Conservation (phyloP, 768 basidiomycete genomes). For the Lanmaoa pseudosensibilis region DNA sequence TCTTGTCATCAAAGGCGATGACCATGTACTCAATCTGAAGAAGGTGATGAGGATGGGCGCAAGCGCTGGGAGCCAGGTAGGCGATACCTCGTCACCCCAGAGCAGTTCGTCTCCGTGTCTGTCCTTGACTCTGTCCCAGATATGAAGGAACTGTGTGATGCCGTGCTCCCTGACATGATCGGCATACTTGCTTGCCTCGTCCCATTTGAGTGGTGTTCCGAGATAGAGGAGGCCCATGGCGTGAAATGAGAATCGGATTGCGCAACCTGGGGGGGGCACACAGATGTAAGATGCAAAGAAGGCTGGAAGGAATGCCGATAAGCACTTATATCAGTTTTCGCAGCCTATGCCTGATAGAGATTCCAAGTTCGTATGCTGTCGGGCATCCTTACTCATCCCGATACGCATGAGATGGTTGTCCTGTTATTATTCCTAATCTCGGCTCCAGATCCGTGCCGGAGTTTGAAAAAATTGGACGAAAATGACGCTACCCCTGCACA, state of each 20-base stretch:
- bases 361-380: neutral
- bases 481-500: no score
- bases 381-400: conserved; percentile 15
- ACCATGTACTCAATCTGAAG: conserved; percentile 94
- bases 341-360: neutral
- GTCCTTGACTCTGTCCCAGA: conserved; percentile 91
- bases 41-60: conserved; percentile 9
- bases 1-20: conserved; percentile 73
- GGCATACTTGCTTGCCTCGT: conserved; percentile 81
- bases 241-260: conserved; percentile 12
- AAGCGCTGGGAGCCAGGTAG: conserved; percentile 1
- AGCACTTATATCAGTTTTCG: conserved; percentile 3
- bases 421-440: no score
- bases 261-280: conserved; percentile 1
- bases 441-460: no score
- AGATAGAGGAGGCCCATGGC: conserved; percentile 90
- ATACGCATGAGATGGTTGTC: no score
- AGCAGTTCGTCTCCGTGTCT: conserved; percentile 87
- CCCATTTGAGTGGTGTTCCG: conserved; percentile 92
- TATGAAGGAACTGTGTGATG: conserved; percentile 91
- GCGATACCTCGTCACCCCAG: conserved; percentile 95
- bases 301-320: neutral
- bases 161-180: conserved; percentile 91
- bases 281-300: no score
- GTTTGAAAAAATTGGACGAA: no score